A percentile compares a stretch with the other conserved stretches of the same genome.
phyloP scores from a whole-genome alignment of 805 yeast genomes.

The Pichia eremophila region DNA sequence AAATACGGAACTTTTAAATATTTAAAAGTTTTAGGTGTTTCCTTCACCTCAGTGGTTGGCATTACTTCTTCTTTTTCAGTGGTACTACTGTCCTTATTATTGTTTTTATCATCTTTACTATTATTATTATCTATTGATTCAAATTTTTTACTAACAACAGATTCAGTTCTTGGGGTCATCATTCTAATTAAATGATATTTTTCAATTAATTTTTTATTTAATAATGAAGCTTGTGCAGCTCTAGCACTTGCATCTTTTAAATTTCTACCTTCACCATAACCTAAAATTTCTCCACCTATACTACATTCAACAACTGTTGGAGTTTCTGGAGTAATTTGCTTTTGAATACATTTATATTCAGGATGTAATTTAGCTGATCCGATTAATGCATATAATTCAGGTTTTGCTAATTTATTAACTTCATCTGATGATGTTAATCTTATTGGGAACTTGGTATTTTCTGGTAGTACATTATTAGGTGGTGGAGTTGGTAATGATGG shows the following conservation, averaged over 20 bases:
- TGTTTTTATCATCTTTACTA: not conserved
- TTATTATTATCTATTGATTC: not conserved
- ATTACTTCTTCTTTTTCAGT: no score
- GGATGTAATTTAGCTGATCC: constrained; percentile 68
- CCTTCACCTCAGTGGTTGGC: no score
- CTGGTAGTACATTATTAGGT: not conserved
- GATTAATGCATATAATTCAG: constrained; percentile 64
- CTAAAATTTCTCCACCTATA: constrained; percentile 58
- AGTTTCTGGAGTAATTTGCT: constrained; percentile 23
- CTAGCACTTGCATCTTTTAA: constrained; percentile 69
- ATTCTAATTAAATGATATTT: constrained; percentile 53
- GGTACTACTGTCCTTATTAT: not conserved
- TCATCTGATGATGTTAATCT: constrained; percentile 18
- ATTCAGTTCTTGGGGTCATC: constrained; percentile 34
- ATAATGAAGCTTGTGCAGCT: constrained; percentile 78
- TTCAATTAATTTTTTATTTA: constrained; percentile 48
- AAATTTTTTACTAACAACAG: constrained; percentile 8
- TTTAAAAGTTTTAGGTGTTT: not conserved
- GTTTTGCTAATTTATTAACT: constrained; percentile 61
- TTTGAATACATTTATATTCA: constrained; percentile 35
- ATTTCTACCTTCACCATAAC: constrained; percentile 62
- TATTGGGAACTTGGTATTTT: constrained; percentile 15
- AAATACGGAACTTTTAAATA: constrained; percentile 1
- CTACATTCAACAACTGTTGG: constrained; percentile 39
- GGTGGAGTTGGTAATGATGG: not conserved